phyloP scores from a whole-genome alignment of 1,284 basidiomycete genomes.

The Cutaneotrichosporon curvatum region DNA sequence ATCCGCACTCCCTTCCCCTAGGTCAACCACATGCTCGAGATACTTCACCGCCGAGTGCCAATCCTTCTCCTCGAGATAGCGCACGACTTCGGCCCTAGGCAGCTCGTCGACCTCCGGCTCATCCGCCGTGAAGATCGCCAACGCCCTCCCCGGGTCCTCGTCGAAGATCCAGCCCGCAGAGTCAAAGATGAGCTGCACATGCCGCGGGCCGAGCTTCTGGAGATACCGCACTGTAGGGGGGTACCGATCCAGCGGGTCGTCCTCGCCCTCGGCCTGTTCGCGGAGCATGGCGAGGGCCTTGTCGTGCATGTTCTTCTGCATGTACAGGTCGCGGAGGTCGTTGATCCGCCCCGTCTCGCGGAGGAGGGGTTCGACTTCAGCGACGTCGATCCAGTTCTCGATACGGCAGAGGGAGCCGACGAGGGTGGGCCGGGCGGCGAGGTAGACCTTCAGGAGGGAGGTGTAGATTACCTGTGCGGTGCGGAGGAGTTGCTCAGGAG shows the following conservation, averaged over 20 bases:
- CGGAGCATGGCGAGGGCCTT: slow-evolving; percentile 76
- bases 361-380: slow-evolving; percentile 85
- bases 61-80: slow-evolving; percentile 68
- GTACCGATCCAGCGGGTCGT: slow-evolving; percentile 69
- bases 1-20: slow-evolving; percentile 58
- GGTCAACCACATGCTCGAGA: slow-evolving; percentile 79
- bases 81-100: slow-evolving; percentile 65
- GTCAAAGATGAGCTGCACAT: slow-evolving; percentile 70
- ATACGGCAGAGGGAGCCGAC: slow-evolving; percentile 83
- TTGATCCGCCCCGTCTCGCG: slow-evolving; percentile 77
- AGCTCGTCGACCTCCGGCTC: slow-evolving; percentile 65
- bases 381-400: slow-evolving; percentile 95
- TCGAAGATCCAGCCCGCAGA: slow-evolving; percentile 79
- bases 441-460: slow-evolving; percentile 86
- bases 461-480: slow-evolving; percentile 94
- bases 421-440: slow-evolving; percentile 73
- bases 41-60: slow-evolving; percentile 64
- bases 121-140: slow-evolving; percentile 91
- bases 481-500: slow-evolving; percentile 69
- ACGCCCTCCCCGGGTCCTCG: slow-evolving; percentile 61
- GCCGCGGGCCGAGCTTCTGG: slow-evolving; percentile 76
- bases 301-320: slow-evolving; percentile 89
- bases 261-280: slow-evolving; percentile 73
- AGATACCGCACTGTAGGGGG: slow-evolving; percentile 81
- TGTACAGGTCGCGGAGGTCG: slow-evolving; percentile 85